These are phyloP conservation scores for Fusarium sp. DNA, from an alignment of 2,329 filamentous ascomycete genomes.

Conservation along the genomic window DNA sequence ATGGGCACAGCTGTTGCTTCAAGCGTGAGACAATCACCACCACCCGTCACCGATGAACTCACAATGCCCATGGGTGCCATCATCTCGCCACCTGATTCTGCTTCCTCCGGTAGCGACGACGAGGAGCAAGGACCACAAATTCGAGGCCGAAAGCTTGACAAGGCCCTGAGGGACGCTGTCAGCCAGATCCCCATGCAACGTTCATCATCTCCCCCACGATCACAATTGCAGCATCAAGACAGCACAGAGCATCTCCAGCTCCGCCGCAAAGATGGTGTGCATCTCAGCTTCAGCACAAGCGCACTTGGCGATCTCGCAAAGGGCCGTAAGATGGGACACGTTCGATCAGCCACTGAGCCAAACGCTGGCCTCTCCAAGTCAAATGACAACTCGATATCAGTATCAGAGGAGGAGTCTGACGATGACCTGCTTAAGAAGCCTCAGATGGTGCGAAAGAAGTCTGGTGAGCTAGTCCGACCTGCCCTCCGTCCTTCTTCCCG, in stretches of 20 bases:
- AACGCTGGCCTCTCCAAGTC: slow-evolving; percentile 57
- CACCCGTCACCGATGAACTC: slow-evolving; percentile 76
- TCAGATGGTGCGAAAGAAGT: slow-evolving; percentile 98
- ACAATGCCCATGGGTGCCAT: slow-evolving; percentile 84
- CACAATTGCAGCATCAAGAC: slow-evolving; percentile 46
- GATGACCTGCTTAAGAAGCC: slow-evolving; percentile 73
- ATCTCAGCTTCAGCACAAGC: slow-evolving; percentile 59
- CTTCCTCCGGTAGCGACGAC: slow-evolving; percentile 83
- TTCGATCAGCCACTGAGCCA: slow-evolving; percentile 66
- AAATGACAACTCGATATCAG: slow-evolving; percentile 58
- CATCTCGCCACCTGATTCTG: slow-evolving; percentile 90
- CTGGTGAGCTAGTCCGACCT: slow-evolving; percentile 92
- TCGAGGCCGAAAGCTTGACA: slow-evolving; percentile 60
- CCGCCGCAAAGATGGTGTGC: slow-evolving; percentile 49
- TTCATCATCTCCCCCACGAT: slow-evolving; percentile 58
- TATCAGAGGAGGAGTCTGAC: slow-evolving; percentile 71
- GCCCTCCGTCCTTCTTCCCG: slow-evolving; percentile 83
- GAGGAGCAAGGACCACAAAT: slow-evolving; percentile 71
- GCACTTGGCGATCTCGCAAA: slow-evolving; percentile 54
- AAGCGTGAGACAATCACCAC: slow-evolving; percentile 82
- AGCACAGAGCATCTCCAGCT: slow-evolving; percentile 55
- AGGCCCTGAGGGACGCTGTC: slow-evolving; percentile 83
- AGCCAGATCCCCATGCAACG: slow-evolving; percentile 71
- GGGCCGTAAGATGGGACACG: slow-evolving; percentile 56
- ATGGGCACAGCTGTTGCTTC: slow-evolving; percentile 44